These are phyloP conservation scores for Phanerochaete carnosa DNA, from an alignment of 768 basidiomycete species.

Conservation along the genomic window DNA sequence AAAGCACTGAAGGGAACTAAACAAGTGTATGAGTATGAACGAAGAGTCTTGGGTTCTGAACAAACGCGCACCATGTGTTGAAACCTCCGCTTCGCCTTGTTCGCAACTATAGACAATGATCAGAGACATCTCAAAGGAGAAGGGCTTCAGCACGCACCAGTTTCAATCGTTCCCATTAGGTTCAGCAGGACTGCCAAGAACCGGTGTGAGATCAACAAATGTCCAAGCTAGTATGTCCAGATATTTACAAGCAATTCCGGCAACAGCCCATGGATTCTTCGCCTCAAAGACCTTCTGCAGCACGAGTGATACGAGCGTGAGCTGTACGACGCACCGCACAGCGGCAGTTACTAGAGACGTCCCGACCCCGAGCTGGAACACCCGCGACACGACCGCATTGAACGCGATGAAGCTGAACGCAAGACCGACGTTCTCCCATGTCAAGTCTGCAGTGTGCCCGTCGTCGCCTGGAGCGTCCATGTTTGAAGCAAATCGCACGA, in stretches of 20 bases:
- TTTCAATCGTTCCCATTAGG: conserved; percentile 73
- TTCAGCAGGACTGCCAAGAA: conserved; percentile 57
- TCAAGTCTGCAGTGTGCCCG: conserved; percentile 33
- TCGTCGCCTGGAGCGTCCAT: conserved; percentile 19
- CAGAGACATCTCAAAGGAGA: not conserved
- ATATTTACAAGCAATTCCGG: conserved; percentile 65
- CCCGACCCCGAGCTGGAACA: conserved; percentile 67
- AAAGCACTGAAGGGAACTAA: conserved; percentile 10
- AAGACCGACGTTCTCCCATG: conserved; percentile 74
- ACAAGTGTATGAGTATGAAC: no score
- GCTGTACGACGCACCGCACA: conserved; percentile 72
- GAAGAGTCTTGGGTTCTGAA: no score
- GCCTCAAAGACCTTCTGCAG: conserved; percentile 75
- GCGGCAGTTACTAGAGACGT: conserved; percentile 66
- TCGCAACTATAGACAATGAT: conserved; percentile 49
- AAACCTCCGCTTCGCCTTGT: conserved; percentile 75
- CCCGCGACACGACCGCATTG: conserved; percentile 61
- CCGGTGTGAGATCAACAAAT: no score
- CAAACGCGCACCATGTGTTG: conserved; percentile 63
- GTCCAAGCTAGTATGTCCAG: not conserved
- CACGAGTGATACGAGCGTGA: conserved; percentile 68
- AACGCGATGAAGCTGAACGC: conserved; percentile 75
- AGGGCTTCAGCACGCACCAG: conserved; percentile 43
- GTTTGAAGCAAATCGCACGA: no score
- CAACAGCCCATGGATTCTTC: conserved; percentile 71